Evolutionary conservation across 148 eudicot species (phyloP).

Genomic region (Arbutus unedo): DNA sequence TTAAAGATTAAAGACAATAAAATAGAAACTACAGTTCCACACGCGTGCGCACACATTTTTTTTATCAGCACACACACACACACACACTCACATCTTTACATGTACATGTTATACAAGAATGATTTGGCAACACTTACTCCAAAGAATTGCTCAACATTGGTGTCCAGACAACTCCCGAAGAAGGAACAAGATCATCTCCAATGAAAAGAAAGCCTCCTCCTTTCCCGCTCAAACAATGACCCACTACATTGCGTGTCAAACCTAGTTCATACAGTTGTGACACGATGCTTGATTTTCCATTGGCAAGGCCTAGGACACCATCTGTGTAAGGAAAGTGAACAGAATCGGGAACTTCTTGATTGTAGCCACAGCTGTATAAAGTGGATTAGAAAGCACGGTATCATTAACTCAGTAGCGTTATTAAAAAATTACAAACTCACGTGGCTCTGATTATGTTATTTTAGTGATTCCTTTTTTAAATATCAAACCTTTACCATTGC

Average conservation of each 20-base stretch:
- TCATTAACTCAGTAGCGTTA: not conserved
- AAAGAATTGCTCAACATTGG: constrained; percentile 42
- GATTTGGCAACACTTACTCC: constrained; percentile 42
- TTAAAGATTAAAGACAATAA: not conserved
- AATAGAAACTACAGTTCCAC: not conserved
- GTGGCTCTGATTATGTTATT: not conserved
- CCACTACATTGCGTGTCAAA: constrained; percentile 59
- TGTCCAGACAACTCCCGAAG: constrained; percentile 60
- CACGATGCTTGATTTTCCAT: constrained; percentile 63
- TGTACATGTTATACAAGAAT: not conserved
- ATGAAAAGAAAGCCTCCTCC: constrained; percentile 86
- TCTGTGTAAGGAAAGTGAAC: constrained; percentile 62
- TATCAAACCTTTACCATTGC: not conserved
- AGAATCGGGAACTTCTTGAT: constrained; percentile 59
- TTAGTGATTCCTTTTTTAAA: not conserved
- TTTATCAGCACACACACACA: not conserved
- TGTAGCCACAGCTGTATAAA: constrained; percentile 76
- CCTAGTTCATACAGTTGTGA: constrained; percentile 54
- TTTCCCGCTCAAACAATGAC: constrained; percentile 75
- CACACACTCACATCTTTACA: not conserved
- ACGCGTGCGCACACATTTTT: not conserved
- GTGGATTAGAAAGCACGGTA: constrained; percentile 14
- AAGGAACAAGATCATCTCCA: constrained; percentile 67
- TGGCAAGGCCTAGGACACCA: constrained; percentile 82
- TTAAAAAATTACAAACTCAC: not conserved